Percentiles rank a stretch among this genome's conserved stretches.
Conservation (phyloP, 495 filamentous ascomycete species). For the Aspergillus nidulans region DNA sequence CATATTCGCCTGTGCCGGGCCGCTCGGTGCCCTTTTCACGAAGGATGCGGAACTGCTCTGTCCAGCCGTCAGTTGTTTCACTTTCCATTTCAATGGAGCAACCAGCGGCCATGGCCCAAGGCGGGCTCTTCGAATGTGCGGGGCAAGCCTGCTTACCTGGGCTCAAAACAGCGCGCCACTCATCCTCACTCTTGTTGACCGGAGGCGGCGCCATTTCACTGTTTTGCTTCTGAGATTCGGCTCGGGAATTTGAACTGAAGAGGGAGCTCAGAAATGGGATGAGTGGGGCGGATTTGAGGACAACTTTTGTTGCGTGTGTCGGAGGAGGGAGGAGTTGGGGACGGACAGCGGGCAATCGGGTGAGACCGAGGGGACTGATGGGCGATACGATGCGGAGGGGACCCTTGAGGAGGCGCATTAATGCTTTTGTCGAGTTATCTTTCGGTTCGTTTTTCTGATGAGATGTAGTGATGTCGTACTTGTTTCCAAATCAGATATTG, state of each 20-base stretch:
- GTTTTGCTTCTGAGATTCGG: constrained; percentile 24
- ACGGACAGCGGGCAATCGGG: constrained; percentile 17
- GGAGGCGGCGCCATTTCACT: constrained; percentile 74
- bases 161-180: constrained; percentile 83
- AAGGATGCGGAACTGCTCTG: constrained; percentile 92
- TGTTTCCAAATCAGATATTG: no score
- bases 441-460: background rate
- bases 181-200: constrained; percentile 69
- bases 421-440: constrained; percentile 2
- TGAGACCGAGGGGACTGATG: constrained; percentile 16
- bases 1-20: constrained; percentile 72
- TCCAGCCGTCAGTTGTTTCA: background rate
- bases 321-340: constrained; percentile 24
- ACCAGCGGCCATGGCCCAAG: background rate
- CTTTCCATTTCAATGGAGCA: background rate
- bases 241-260: constrained; percentile 57
- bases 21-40: constrained; percentile 87
- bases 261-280: constrained; percentile 75
- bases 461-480: background rate
- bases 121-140: background rate
- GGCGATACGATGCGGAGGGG: constrained; percentile 48
- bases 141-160: constrained; percentile 48
- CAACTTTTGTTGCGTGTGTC: constrained; percentile 27
- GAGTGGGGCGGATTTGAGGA: constrained; percentile 57
- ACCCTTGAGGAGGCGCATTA: constrained; percentile 55